Base-by-base conservation (phyloP, 805 yeast genomes). In the Candida fluviatilis region DNA sequence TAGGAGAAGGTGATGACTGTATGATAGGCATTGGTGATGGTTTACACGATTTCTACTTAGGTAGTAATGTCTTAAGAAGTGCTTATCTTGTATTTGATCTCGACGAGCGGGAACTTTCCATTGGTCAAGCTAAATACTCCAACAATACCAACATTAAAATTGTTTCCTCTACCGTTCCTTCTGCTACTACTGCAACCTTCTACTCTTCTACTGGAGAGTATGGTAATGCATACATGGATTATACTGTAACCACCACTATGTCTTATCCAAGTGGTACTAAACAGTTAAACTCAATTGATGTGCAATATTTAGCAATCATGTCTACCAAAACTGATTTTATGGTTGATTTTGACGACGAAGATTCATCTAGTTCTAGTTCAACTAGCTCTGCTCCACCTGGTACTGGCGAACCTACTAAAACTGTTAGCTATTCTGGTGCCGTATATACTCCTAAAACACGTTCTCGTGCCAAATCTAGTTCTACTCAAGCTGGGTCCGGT, bases 21-120 rank as follows among this genome's bases (percentile, higher is more conserved):
- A 18, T 15, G 6, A 16, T 34, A 7, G 34, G 34, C 8, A 13
- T 36, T 21, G 15, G 18, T 13, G 18, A 10, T 19, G n/a, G n/a
- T n/a, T n/a, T n/a, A n/a, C n/a, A n/a, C n/a, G n/a, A n/a, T n/a
- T 21, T 21, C 24, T 21, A 21, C 10, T 62, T 84, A 19, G 93
- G 91, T 10, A 87, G 80, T 51, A 71, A 74, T 32, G 74, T 84
- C 52, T 58, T 84, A 44, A 68, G 85, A 37, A 69, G 75, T 39
- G 80, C 81, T 2, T 83, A 81, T 55, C 67, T 78, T 19, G 85
- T 80, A 14, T 80, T 72, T 57, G 82, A 84, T 54, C 57, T 80
- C 36, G 85, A 78, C 18, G 71, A 72, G 49, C 57, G 57, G 31
- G 68, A 73, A 48, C 60, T 83, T 24, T 76, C 84, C 2, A 47